Evolutionary conservation across 768 basidiomycete genomes (phyloP).

Genomic region (Boletus sensibilis): DNA sequence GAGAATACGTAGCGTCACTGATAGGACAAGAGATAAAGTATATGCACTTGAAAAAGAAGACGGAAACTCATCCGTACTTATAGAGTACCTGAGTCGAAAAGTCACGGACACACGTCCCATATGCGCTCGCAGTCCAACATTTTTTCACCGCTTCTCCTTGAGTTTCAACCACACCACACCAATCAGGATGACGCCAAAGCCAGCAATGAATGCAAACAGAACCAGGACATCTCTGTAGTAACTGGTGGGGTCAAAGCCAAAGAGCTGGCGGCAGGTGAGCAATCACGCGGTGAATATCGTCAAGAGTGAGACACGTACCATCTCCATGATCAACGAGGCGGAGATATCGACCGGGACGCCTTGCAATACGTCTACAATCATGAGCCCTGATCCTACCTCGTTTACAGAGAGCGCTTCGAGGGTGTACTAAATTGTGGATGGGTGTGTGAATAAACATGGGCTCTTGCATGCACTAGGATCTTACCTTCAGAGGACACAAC

Average conservation of each 20-base stretch:
- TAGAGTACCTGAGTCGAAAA: neutral
- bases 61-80: neutral
- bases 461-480: neutral
- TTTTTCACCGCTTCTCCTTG: conserved; percentile 62
- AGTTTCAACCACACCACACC: conserved; percentile 75
- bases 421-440: conserved; percentile 39
- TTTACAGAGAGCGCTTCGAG: conserved; percentile 90
- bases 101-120: too few species aligned
- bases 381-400: conserved; percentile 85
- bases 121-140: neutral
- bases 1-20: neutral
- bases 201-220: conserved; percentile 81
- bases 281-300: neutral
- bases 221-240: conserved; percentile 92
- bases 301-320: conserved; percentile 46
- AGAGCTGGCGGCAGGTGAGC: conserved; percentile 48
- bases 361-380: conserved; percentile 74
- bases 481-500: conserved; percentile 73
- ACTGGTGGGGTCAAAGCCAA: conserved; percentile 78
- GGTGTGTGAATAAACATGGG: neutral
- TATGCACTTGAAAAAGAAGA: neutral
- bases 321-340: conserved; percentile 81
- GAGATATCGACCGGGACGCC: conserved; percentile 83
- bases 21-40: neutral
- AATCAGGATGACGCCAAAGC: conserved; percentile 72